Evolutionary conservation across 768 basidiomycete species (phyloP).

Genomic region (Clathrus columnatus): DNA sequence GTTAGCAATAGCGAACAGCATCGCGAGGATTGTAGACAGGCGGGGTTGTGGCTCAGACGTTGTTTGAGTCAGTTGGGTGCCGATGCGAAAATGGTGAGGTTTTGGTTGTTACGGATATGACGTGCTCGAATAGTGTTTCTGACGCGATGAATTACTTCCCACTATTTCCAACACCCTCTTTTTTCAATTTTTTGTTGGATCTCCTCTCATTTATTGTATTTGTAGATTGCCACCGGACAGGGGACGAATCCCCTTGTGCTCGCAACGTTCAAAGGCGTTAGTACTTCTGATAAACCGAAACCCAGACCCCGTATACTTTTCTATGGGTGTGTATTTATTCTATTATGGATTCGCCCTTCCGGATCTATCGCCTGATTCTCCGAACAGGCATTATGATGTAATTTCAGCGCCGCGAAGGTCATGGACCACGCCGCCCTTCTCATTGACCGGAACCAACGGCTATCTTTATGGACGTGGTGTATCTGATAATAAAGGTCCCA

Average conservation of each 20-base stretch:
- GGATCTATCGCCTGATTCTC: not conserved
- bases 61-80: constrained; percentile 86
- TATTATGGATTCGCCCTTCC: not conserved
- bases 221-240: constrained; percentile 67
- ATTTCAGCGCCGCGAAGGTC: constrained; percentile 65
- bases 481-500: constrained; percentile 93
- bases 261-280: constrained; percentile 66
- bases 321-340: constrained; percentile 58
- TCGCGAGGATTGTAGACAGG: constrained; percentile 86
- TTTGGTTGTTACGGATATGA: not conserved
- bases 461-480: constrained; percentile 87
- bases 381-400: constrained; percentile 87
- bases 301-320: constrained; percentile 69
- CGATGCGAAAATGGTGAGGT: constrained; percentile 57
- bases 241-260: constrained; percentile 82
- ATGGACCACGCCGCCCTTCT: constrained; percentile 84
- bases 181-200: not conserved
- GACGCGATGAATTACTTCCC: no score
- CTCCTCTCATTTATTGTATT: not conserved
- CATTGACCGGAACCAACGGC: constrained; percentile 72
- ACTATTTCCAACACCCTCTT: not conserved
- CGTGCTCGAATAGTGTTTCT: no score
- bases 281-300: constrained; percentile 38
- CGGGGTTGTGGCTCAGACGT: constrained; percentile 87
- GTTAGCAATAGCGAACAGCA: constrained; percentile 61